phyloP scores from a whole-genome alignment of 148 eudicot species.

The Vaccinium vitisidaea region DNA sequence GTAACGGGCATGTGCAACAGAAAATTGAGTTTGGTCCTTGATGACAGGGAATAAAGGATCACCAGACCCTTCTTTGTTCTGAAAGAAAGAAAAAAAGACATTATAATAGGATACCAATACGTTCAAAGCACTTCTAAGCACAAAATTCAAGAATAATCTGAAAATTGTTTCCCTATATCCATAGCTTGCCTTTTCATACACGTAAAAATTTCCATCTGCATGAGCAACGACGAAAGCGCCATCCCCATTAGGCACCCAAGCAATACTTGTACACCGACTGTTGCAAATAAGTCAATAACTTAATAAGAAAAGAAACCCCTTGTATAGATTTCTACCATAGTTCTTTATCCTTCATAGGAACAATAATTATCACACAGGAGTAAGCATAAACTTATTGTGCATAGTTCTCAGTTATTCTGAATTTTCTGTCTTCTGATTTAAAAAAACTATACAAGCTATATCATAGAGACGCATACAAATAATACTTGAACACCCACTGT shows the following conservation, averaged over 20 bases:
- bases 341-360: background rate
- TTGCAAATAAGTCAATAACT: conserved; percentile 13
- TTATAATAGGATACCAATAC: background rate
- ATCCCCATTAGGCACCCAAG: conserved; percentile 84
- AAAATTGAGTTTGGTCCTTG: conserved; percentile 82
- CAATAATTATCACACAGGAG: background rate
- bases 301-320: background rate
- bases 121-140: background rate
- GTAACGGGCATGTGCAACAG: conserved; percentile 73
- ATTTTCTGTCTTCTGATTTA: background rate
- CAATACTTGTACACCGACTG: conserved; percentile 87
- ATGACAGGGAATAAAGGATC: conserved; percentile 76
- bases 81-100: conserved; percentile 5
- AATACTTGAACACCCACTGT: conserved; percentile 87
- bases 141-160: background rate
- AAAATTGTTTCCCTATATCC: background rate
- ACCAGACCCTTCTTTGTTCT: conserved; percentile 81
- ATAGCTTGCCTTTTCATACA: conserved; percentile 81
- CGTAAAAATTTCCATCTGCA: conserved; percentile 85
- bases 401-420: background rate
- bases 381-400: background rate
- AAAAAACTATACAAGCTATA: background rate
- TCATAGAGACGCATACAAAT: conserved; percentile 55
- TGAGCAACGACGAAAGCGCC: conserved; percentile 80
- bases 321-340: background rate